phyloP scores from a whole-genome alignment of 345 rosid species.

The Salix koriyanagi region DNA sequence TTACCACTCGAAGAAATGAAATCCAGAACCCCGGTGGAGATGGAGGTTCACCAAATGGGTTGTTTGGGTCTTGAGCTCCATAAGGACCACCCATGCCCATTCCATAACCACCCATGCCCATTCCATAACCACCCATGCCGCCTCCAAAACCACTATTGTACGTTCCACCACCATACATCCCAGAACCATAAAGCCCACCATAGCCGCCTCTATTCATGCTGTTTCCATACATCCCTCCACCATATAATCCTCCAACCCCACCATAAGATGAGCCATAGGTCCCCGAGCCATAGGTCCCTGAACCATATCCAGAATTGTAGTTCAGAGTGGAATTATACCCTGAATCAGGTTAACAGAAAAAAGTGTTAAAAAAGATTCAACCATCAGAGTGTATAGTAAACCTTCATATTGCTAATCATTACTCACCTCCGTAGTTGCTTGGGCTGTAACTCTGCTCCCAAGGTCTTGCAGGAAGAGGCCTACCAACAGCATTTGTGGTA shows the following conservation, averaged over 20 bases:
- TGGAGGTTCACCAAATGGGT: conserved; percentile 14
- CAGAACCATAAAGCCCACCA: conserved; percentile 14
- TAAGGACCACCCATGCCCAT: conserved; percentile 17
- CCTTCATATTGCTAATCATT: background rate
- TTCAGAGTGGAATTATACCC: conserved; percentile 8
- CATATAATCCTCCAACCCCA: background rate
- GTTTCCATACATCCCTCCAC: conserved; percentile 3
- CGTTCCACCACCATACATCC: conserved; percentile 17
- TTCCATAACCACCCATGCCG: conserved; percentile 15
- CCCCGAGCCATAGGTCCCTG: background rate
- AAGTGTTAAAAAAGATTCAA: background rate
- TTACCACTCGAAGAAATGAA: conserved; percentile 15
- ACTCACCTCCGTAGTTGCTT: conserved; percentile 8
- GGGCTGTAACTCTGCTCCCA: conserved; percentile 9
- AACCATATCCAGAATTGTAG: conserved; percentile 10
- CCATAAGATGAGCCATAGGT: too few relatives aligned
- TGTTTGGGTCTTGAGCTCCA: conserved; percentile 14
- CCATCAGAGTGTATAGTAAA: background rate
- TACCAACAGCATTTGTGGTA: conserved; percentile 2
- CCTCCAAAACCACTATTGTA: conserved; percentile 12
- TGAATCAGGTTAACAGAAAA: background rate
- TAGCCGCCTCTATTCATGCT: conserved; percentile 13
- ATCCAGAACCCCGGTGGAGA: conserved; percentile 24
- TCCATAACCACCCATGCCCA: conserved; percentile 18
- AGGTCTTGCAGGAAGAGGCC: conserved; percentile 13